These are phyloP conservation scores for Furcasterigmium sp. DNA, from an alignment of 2,329 filamentous ascomycete genomes.

Conservation along the genomic window DNA sequence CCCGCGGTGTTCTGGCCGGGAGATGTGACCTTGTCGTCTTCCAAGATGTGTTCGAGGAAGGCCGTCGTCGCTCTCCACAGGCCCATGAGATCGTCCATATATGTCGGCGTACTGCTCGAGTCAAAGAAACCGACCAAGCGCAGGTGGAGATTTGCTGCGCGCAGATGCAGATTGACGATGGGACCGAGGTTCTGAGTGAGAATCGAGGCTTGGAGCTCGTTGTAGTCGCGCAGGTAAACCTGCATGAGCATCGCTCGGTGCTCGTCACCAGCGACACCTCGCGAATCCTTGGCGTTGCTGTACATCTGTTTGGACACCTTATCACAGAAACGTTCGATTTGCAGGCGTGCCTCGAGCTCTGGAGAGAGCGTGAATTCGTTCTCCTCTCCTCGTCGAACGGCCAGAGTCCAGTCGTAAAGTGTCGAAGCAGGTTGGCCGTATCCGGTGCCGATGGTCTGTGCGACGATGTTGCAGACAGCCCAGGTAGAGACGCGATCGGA, in stretches of 20 bases:
- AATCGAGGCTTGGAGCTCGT: constrained; percentile 57
- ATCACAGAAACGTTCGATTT: constrained; percentile 71
- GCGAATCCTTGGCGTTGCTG: constrained; percentile 68
- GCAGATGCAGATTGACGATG: constrained; percentile 61
- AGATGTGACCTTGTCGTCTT: constrained; percentile 43
- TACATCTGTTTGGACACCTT: constrained; percentile 77
- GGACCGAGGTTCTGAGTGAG: constrained; percentile 53
- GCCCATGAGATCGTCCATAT: constrained; percentile 69
- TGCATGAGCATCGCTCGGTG: constrained; percentile 62
- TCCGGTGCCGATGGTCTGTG: constrained; percentile 75
- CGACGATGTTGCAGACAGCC: constrained; percentile 81
- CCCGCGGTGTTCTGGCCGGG: constrained; percentile 40
- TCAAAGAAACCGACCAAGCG: constrained; percentile 79
- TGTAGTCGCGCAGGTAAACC: constrained; percentile 60
- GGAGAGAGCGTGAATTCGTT: constrained; percentile 52
- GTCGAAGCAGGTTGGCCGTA: constrained; percentile 78
- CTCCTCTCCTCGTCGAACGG: constrained; percentile 53
- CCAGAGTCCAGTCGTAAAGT: constrained; percentile 70
- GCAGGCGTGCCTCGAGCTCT: constrained; percentile 62
- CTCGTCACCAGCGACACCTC: constrained; percentile 63
- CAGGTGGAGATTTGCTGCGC: constrained; percentile 69
- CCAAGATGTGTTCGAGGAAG: constrained; percentile 63
- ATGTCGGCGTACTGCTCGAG: constrained; percentile 64
- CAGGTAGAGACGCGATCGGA: constrained; percentile 75
- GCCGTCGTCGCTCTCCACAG: constrained; percentile 67